phyloP scores from a whole-genome alignment of 305 asterid genomes.

The Euphrasia arctica region DNA sequence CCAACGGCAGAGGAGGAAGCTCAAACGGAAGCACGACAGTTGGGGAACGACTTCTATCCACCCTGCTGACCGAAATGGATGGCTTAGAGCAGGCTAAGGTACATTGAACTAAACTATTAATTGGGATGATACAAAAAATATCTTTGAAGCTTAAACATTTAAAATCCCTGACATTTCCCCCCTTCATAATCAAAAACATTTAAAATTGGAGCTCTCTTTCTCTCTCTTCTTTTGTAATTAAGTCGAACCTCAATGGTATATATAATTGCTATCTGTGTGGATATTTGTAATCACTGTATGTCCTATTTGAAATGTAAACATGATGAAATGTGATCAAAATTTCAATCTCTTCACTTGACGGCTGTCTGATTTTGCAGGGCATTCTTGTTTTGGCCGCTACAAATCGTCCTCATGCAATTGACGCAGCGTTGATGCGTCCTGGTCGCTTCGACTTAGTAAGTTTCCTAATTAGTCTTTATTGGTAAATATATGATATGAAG shows the following conservation, averaged over 20 bases:
- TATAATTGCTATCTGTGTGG: not conserved
- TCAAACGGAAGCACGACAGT: conserved; percentile 65
- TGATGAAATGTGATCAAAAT: not conserved
- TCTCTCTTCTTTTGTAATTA: not conserved
- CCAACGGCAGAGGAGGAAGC: conserved; percentile 66
- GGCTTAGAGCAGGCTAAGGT: conserved; percentile 94
- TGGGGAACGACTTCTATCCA: conserved; percentile 86
- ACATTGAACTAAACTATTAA: conserved; percentile 21
- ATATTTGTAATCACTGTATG: not conserved
- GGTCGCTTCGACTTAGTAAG: conserved; percentile 94
- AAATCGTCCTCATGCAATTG: conserved; percentile 91
- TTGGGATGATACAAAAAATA: not conserved
- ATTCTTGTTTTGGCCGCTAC: conserved; percentile 98
- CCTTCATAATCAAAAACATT: not conserved
- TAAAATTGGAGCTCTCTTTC: not conserved
- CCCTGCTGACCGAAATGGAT: conserved; percentile 95
- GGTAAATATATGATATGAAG: not conserved
- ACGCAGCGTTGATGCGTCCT: conserved; percentile 90
- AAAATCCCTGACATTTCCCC: not conserved
- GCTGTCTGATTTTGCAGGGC: conserved; percentile 46
- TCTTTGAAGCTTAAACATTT: not conserved
- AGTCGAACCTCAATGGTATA: not conserved
- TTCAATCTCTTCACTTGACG: conserved; percentile 8
- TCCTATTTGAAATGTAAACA: conserved; percentile 13
- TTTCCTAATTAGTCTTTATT: conserved; percentile 6